Conservation (phyloP, 352 stramenopile genomes). For the Globisporangium yorkense region DNA sequence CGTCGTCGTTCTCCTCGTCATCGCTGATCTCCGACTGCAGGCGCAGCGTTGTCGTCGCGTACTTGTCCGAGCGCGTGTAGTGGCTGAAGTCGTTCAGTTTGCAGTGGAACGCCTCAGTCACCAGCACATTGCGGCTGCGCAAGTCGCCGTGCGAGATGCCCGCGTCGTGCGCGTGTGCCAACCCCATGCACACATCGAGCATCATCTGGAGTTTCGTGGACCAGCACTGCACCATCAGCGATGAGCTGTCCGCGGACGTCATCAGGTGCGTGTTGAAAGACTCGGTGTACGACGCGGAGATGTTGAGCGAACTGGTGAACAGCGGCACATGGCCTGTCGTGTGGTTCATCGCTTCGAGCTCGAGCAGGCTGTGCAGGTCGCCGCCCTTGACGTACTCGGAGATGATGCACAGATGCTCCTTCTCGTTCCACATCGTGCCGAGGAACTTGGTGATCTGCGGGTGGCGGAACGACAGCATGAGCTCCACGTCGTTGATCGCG, state of each 20-base stretch:
- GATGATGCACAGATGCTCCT: constrained; percentile 59
- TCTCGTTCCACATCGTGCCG: constrained; percentile 65
- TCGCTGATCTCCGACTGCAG: constrained; percentile 14
- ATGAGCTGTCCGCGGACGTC: constrained; percentile 13
- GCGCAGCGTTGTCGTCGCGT: constrained; percentile 13
- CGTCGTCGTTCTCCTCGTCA: constrained; percentile 10
- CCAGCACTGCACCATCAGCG: constrained; percentile 22
- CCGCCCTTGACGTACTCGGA: constrained; percentile 60
- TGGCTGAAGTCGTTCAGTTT: constrained; percentile 59
- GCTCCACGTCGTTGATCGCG: constrained; percentile 71
- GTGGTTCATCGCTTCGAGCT: constrained; percentile 36
- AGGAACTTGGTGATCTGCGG: constrained; percentile 62
- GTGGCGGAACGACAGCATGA: constrained; percentile 50
- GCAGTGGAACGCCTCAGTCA: constrained; percentile 43
- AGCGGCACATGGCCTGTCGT: constrained; percentile 5
- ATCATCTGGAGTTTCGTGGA: constrained; percentile 49
- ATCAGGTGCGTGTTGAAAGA: constrained; percentile 10
- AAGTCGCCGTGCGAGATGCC: constrained; percentile 54
- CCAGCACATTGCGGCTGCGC: constrained; percentile 62
- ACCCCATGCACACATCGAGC: constrained; percentile 43
- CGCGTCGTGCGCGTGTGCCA: constrained; percentile 48
- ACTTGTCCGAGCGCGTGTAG: constrained; percentile 24
- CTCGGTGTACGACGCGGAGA: background rate
- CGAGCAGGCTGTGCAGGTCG: constrained; percentile 49
- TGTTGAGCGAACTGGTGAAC: background rate